Conservation (phyloP, 176 grass and related monocot genomes). For the Hordeum marinum region DNA sequence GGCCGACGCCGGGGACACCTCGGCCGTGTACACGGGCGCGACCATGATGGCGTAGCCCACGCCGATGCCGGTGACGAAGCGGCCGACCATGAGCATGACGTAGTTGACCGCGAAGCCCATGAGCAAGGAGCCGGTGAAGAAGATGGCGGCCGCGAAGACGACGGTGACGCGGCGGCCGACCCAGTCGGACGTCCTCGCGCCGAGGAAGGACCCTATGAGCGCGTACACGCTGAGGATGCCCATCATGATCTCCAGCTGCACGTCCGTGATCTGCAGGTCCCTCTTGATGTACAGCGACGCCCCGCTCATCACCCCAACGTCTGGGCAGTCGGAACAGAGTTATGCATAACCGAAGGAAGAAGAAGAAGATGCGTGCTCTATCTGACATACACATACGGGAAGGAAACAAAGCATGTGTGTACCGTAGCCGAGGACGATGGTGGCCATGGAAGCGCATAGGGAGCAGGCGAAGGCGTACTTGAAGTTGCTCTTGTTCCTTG, state of each 20-base stretch:
- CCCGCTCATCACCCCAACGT: slow-evolving; percentile 61
- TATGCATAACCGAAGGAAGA: background rate
- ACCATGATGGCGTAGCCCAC: slow-evolving; percentile 57
- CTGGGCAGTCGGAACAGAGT: background rate
- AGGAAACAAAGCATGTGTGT: background rate
- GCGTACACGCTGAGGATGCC: slow-evolving; percentile 56
- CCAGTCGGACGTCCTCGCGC: slow-evolving; percentile 44
- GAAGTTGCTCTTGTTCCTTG: slow-evolving; percentile 13
- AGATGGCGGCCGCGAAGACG: slow-evolving; percentile 37
- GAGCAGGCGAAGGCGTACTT: slow-evolving; percentile 35
- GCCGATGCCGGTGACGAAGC: slow-evolving; percentile 50
- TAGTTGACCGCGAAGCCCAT: slow-evolving; percentile 57
- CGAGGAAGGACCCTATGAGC: slow-evolving; percentile 43
- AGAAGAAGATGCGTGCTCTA: background rate
- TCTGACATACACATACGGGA: background rate
- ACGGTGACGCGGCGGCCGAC: slow-evolving; percentile 53
- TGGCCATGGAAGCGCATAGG: slow-evolving; percentile 46
- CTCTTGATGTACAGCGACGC: slow-evolving; percentile 42
- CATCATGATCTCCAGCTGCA: slow-evolving; percentile 40
- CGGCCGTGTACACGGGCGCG: slow-evolving; percentile 60
- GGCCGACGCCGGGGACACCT: slow-evolving; percentile 46
- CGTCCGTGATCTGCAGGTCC: slow-evolving; percentile 36
- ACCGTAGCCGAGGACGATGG: slow-evolving; percentile 57
- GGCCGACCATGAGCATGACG: slow-evolving; percentile 50
- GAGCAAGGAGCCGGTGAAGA: slow-evolving; percentile 42